Conservation (phyloP, 2,329 filamentous ascomycete genomes). For the Colletotrichum agaves region DNA sequence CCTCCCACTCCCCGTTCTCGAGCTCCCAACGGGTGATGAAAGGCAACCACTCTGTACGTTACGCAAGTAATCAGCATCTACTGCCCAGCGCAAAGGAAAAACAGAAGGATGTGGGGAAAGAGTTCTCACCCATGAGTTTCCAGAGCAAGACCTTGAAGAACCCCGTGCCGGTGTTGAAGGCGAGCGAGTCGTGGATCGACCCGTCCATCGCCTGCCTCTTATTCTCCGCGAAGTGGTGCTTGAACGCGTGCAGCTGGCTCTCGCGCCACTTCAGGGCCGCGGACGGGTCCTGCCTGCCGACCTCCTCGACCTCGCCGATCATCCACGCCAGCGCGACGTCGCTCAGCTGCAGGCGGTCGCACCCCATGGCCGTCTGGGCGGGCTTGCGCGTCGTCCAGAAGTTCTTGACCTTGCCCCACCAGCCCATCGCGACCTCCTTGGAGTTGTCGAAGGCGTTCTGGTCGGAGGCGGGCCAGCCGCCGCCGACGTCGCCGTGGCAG, state of each 20-base stretch:
- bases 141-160: slow-evolving; percentile 54
- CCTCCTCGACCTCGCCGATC: slow-evolving; percentile 58
- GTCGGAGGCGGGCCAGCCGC: slow-evolving; percentile 57
- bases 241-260: slow-evolving; percentile 45
- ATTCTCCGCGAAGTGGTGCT: slow-evolving; percentile 41
- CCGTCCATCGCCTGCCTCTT: slow-evolving; percentile 47
- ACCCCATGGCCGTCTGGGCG: slow-evolving; percentile 43
- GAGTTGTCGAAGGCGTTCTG: slow-evolving; percentile 41
- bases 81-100: too few relatives aligned
- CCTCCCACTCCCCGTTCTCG: slow-evolving; percentile 45
- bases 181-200: slow-evolving; percentile 52
- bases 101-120: too few relatives aligned
- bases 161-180: slow-evolving; percentile 49
- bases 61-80: neutral
- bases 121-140: slow-evolving; percentile 54
- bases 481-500: slow-evolving; percentile 64
- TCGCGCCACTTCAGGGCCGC: slow-evolving; percentile 50
- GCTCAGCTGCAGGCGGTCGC: slow-evolving; percentile 56
- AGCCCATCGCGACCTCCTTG: slow-evolving; percentile 39
- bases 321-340: slow-evolving; percentile 64
- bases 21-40: slow-evolving; percentile 55
- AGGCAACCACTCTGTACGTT: slow-evolving; percentile 49
- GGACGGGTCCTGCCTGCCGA: slow-evolving; percentile 45
- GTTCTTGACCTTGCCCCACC: slow-evolving; percentile 49
- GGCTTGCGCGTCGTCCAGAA: slow-evolving; percentile 49